Base-by-base conservation (phyloP, 2,329 filamentous ascomycete genomes). In the Sporothrix inflata region DNA sequence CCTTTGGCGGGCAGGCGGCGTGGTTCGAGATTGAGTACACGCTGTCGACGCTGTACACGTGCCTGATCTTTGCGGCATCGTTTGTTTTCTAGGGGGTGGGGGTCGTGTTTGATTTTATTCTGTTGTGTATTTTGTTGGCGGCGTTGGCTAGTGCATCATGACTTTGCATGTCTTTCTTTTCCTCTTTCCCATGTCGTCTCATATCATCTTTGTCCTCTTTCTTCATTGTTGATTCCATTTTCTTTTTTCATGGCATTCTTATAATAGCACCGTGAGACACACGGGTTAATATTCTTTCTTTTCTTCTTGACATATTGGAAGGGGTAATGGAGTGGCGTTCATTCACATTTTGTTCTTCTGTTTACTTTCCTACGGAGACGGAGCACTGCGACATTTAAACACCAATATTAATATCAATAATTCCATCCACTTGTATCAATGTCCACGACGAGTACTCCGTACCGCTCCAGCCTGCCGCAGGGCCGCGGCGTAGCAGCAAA, bases 1-100 rank as follows among this genome's bases (percentile, higher is more conserved):
- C 85, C 1, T 87, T 87, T 76, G 84, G 84, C 66, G 84, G 82
- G 42, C 84, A 86, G 78, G 85, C 85, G 9, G 84, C 85, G 21
- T 87, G 84, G 82, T 88, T 87, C 77, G 87, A 89, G 79, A 74
- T 87, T 60, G 85, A 88, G 79, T 84, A 87, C 77, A 86, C 83
- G 3, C 72, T 84, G 2, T 83, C 85, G 8, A 88, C 86, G 0
- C 74, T 79, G 4, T 88, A 83, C 76, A 88, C 87, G 1, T 77
- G 80, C 45, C 74, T 86, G 70, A 77, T 87, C 70, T 88, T 89
- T 76, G 83, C 84, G 30, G 79, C 79, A 51, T 71, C 74, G 40
- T 75, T 75, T 65, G 6, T 72, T 9, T 65, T 71, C 8, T 72
- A 67, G 27, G 30, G 7, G 11, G n/a, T 16, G 2, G 19, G 6